Percentiles rank a stretch among this genome's conserved stretches.
Conservation (phyloP, 73 alveolate species). For the Symbiodinium pilosum region DNA sequence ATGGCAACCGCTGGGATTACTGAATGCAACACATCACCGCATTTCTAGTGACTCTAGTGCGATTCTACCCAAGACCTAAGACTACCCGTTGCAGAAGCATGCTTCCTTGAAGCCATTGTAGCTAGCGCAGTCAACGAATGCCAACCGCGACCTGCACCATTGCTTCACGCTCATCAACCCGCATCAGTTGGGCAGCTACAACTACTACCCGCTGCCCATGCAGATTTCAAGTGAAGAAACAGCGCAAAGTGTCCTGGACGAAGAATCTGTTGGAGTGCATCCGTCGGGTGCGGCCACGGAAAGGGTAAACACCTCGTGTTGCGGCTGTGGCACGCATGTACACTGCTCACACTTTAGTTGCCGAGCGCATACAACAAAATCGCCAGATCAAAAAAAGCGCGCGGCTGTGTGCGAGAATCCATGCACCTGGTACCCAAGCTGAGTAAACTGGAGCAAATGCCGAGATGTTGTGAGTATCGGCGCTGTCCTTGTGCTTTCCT, state of each 20-base stretch:
- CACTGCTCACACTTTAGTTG: neutral
- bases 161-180: too few relatives aligned
- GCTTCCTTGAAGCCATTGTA: slow-evolving; percentile 53
- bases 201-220: neutral
- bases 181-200: too few relatives aligned
- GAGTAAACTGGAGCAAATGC: too few relatives aligned
- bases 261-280: too few relatives aligned
- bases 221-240: neutral
- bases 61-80: neutral
- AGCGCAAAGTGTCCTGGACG: too few relatives aligned
- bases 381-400: too few relatives aligned
- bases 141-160: slow-evolving; percentile 12
- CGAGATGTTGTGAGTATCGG: too few relatives aligned
- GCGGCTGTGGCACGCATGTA: neutral
- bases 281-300: neutral
- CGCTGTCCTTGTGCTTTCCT: too few relatives aligned
- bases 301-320: neutral
- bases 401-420: slow-evolving; percentile 6
- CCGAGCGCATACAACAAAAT: too few relatives aligned
- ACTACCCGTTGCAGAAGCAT: neutral
- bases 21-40: neutral
- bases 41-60: too few relatives aligned
- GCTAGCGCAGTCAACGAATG: slow-evolving; percentile 71
- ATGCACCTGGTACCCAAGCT: too few relatives aligned
- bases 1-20: neutral